Evolutionary conservation across 1,284 basidiomycete species (phyloP).

Genomic region (Entoloma clypeatum): DNA sequence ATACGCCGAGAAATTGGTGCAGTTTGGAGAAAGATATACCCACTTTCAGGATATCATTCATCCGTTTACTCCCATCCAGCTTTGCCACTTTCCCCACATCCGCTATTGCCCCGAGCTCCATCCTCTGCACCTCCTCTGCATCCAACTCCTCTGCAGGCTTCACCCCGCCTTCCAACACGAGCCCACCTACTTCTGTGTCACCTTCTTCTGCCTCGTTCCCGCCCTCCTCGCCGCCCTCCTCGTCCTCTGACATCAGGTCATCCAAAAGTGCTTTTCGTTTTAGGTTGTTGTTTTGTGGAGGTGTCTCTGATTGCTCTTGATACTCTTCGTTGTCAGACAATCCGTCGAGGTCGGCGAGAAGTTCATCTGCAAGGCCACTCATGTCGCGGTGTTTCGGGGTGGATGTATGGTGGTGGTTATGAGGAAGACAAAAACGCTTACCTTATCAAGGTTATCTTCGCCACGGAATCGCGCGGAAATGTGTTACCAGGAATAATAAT

Average conservation of each 20-base stretch:
- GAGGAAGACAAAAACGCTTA: neutral
- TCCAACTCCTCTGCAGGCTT: conserved; percentile 93
- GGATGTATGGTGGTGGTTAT: neutral
- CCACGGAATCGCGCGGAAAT: too few species aligned
- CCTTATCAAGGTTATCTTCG: too few species aligned
- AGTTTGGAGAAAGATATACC: conserved; percentile 17
- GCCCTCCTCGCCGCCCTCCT: conserved; percentile 37
- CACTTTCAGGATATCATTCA: conserved; percentile 83
- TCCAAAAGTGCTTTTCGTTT: conserved; percentile 63
- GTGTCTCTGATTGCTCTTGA: conserved; percentile 37
- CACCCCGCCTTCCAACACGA: conserved; percentile 88
- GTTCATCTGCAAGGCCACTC: conserved; percentile 82
- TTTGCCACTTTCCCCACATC: conserved; percentile 87
- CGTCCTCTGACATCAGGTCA: conserved; percentile 43
- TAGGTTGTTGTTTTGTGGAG: conserved; percentile 37
- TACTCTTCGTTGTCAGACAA: conserved; percentile 64
- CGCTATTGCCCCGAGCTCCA: conserved; percentile 81
- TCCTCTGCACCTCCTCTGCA: conserved; percentile 86
- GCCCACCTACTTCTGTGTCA: conserved; percentile 44
- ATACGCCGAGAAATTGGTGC: neutral
- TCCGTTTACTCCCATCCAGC: conserved; percentile 80
- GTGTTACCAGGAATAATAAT: too few species aligned
- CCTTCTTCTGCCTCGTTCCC: conserved; percentile 36
- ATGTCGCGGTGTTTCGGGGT: conserved; percentile 24
- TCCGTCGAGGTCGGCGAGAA: conserved; percentile 82